Base-by-base conservation (phyloP, 352 stramenopile genomes). In the Nothophytophthora sp. region DNA sequence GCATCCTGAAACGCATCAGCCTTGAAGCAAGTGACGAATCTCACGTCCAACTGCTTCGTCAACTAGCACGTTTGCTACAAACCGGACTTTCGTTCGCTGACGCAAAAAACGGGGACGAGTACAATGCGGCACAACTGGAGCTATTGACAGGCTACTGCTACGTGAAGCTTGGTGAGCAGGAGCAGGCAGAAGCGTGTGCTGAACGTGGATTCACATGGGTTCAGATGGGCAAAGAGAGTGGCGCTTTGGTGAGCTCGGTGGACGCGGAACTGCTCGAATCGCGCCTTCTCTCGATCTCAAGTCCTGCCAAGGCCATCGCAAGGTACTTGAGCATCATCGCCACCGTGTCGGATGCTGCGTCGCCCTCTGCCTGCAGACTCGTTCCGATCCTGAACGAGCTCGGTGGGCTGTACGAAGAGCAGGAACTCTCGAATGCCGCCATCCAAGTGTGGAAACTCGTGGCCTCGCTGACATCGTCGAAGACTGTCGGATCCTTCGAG, bases 371-470 rank as follows among this genome's bases (percentile, higher is more conserved):
- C 2, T 22, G 61, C 8, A 38, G 62, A 41, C 39, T 81, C 13
- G 42, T 83, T 19, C 43, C 67, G 35, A 71, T 86, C n/a, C 53
- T 92, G 34, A 63, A 70, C 29, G 78, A 92, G 38, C 52, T 92
- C 22, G 81, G 70, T 10, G 72, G 59, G 0, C 18, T 84, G 20
- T 87, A 83, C 40, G 81, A 92, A 50, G 63, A 75, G 27, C 19
- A 63, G 8, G 55, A 70, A 1, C 48, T 60, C 3, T 50, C 73
- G 22, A 73, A 92, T 36, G 55, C 60, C 19, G 81, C 81, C 5
- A 70, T 88, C 28, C 80, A 74, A 18, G 62, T 86, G 49, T 92
- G 81, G 81, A 86, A 86, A 49, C 67, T 72, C 20, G 52, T 90
- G 25, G 47, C 63, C 13, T 70, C 60, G 5, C 15, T 73, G 28